Conservation (phyloP, 805 yeast genomes). For the Komagataella ulmi region DNA sequence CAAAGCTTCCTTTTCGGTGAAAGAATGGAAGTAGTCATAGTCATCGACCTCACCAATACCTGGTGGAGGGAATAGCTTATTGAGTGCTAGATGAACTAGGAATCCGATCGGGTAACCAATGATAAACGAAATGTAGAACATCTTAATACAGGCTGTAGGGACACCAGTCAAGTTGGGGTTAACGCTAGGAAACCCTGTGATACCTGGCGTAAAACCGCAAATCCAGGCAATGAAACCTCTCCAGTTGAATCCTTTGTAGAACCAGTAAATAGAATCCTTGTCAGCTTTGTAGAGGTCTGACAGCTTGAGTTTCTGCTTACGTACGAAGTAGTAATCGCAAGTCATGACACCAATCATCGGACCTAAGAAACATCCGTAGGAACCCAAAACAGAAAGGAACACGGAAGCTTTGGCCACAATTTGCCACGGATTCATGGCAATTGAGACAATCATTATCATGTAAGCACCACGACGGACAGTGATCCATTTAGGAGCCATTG, state of each 20-base stretch:
- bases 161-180: conserved; percentile 4
- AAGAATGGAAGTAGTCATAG: conserved; percentile 17
- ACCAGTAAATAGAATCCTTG: conserved; percentile 21
- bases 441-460: conserved; percentile 19
- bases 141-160: background rate
- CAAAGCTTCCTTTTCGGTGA: conserved; percentile 17
- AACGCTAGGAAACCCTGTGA: conserved; percentile 31
- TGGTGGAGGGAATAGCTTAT: conserved; percentile 21
- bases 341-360: conserved; percentile 24
- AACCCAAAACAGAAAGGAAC: conserved; percentile 16
- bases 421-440: conserved; percentile 27
- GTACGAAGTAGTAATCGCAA: conserved; percentile 24
- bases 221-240: conserved; percentile 24
- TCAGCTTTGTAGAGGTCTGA: conserved; percentile 23
- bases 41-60: conserved; percentile 21
- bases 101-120: conserved; percentile 27
- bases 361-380: conserved; percentile 22
- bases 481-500: conserved; percentile 28
- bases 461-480: conserved; percentile 32
- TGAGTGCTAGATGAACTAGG: conserved; percentile 19
- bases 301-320: conserved; percentile 24
- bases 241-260: conserved; percentile 27
- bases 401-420: conserved; percentile 20
- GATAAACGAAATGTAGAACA: conserved; percentile 24
- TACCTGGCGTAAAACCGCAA: conserved; percentile 28